Conservation (phyloP, 768 basidiomycete genomes). For the Naganishia randhawae region DNA sequence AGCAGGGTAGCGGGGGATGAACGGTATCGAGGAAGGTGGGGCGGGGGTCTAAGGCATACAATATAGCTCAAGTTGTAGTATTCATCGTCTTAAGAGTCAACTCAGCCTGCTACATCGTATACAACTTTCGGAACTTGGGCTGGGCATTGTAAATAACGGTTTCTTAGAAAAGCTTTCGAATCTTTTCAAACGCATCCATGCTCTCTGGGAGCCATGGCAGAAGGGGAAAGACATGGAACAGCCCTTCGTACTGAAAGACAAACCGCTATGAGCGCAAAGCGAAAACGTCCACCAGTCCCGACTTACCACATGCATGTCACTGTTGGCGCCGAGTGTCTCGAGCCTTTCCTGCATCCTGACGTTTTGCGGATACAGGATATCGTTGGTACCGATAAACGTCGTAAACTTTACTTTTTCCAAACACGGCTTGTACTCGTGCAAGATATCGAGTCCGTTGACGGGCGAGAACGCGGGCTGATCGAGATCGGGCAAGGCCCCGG, state of each 20-base stretch:
- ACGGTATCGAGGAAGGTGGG: no score
- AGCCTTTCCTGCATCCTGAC: conserved; percentile 23
- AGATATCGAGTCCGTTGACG: conserved; percentile 24
- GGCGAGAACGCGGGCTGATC: conserved; percentile 23
- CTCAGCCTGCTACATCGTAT: no score
- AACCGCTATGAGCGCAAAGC: background rate
- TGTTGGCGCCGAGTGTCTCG: conserved; percentile 13
- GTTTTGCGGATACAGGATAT: conserved; percentile 24
- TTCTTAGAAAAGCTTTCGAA: conserved; percentile 11
- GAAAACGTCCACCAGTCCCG: background rate
- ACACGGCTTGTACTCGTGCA: conserved; percentile 19
- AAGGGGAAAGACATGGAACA: conserved; percentile 34
- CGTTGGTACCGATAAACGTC: conserved; percentile 30
- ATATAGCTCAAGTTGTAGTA: no score
- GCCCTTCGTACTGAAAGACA: conserved; percentile 28
- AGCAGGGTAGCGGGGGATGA: no score
- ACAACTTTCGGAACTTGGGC: no score
- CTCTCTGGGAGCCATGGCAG: conserved; percentile 20
- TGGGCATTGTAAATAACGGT: no score
- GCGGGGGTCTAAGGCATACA: no score
- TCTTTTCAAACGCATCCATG: conserved; percentile 22
- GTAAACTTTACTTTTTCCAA: conserved; percentile 1
- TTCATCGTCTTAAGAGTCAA: no score
- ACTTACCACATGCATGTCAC: conserved; percentile 31
- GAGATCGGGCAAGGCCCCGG: background rate